Evolutionary conservation across 2,329 filamentous ascomycete species (phyloP).

Genomic region (Paecilomyces sp.): DNA sequence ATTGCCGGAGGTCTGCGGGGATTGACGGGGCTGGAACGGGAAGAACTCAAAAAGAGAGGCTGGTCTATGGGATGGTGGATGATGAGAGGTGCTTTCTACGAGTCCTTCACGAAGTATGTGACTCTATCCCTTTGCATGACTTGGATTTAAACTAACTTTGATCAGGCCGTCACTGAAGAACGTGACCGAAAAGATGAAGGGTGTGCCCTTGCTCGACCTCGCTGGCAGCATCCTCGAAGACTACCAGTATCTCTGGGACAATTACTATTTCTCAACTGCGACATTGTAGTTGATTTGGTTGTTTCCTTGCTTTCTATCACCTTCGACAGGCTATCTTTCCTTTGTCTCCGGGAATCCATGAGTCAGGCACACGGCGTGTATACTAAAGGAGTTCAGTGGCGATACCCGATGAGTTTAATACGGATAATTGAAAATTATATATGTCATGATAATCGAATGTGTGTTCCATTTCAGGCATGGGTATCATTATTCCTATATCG

Average conservation of each 20-base stretch:
- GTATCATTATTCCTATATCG: conserved; percentile 18
- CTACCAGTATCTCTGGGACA: conserved; percentile 97
- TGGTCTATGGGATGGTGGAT: conserved; percentile 94
- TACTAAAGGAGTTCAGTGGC: neutral
- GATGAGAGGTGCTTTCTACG: conserved; percentile 95
- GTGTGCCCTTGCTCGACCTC: conserved; percentile 70
- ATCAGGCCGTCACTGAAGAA: conserved; percentile 56
- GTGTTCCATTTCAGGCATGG: neutral
- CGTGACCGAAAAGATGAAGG: conserved; percentile 62
- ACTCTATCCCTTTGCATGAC: neutral
- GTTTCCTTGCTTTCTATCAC: neutral
- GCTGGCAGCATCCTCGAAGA: conserved; percentile 84
- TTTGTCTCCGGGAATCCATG: conserved; percentile 1
- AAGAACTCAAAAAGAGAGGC: conserved; percentile 80
- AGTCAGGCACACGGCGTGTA: neutral
- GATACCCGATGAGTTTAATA: neutral
- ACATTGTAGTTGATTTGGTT: conserved; percentile 33
- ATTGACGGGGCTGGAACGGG: conserved; percentile 75
- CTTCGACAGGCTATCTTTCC: neutral
- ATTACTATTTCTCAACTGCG: conserved; percentile 80
- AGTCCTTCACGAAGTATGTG: conserved; percentile 67
- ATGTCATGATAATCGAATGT: neutral
- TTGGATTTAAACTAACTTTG: conserved; percentile 16
- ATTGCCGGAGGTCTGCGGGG: conserved; percentile 66
- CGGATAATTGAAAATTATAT: neutral